Percentiles rank a stretch among this genome's conserved stretches.
Evolutionary conservation across 129 eudicot species (phyloP).

Genomic region (Flaveria brownii): DNA sequence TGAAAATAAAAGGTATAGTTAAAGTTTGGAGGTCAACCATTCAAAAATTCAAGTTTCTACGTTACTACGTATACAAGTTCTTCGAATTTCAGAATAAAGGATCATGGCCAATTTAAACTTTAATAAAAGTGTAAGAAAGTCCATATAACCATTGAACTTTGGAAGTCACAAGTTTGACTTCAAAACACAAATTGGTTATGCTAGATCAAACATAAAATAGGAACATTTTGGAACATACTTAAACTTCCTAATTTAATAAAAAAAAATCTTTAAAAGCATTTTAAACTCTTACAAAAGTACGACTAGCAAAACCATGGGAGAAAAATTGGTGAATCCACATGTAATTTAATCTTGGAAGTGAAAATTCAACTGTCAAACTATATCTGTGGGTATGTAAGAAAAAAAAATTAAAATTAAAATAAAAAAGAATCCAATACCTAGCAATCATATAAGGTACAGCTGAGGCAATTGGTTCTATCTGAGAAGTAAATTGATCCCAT

Average conservation of each 20-base stretch:
- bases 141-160: background rate
- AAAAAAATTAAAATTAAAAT: background rate
- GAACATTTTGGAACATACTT: background rate
- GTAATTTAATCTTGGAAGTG: background rate
- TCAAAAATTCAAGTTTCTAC: background rate
- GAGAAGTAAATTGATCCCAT: slow-evolving; percentile 87
- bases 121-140: background rate
- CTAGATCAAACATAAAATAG: background rate
- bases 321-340: background rate
- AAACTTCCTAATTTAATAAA: background rate
- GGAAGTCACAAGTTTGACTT: background rate
- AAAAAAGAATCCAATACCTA: slow-evolving; percentile 37
- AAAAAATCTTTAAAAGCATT: background rate
- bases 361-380: slow-evolving; percentile 16
- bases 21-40: background rate
- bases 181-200: background rate
- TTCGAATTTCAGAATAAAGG: background rate
- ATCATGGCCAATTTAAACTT: background rate
- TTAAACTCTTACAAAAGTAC: background rate
- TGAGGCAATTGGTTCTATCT: slow-evolving; percentile 71
- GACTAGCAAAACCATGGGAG: background rate
- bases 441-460: slow-evolving; percentile 73
- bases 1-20: background rate
- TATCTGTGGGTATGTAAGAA: background rate
- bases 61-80: background rate